Evolutionary conservation across 1,284 basidiomycete genomes (phyloP).

Genomic region (Puccinia coronata): DNA sequence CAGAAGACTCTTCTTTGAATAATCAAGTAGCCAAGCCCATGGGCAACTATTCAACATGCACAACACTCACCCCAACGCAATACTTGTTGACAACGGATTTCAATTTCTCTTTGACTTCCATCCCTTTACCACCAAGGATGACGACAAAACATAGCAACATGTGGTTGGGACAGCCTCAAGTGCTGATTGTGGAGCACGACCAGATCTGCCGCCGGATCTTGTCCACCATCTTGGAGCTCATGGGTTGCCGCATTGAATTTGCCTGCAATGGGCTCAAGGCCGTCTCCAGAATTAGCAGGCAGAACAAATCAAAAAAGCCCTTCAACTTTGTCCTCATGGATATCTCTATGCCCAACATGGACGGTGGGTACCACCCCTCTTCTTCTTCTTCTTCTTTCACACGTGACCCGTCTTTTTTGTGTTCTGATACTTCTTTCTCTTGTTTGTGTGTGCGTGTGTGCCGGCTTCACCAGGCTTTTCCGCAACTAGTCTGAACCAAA

Average conservation of each 20-base stretch:
- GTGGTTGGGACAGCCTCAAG: conserved; percentile 61
- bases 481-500: conserved; percentile 86
- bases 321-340: conserved; percentile 95
- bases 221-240: conserved; percentile 90
- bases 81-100: conserved; percentile 19
- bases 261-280: conserved; percentile 90
- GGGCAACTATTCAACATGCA: conserved; percentile 9
- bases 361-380: conserved; percentile 65
- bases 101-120: not conserved
- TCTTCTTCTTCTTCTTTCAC: not conserved
- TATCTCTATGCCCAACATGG: conserved; percentile 90
- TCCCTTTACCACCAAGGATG: not conserved
- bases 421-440: not conserved
- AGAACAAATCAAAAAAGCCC: conserved; percentile 61
- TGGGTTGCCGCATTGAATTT: conserved; percentile 90
- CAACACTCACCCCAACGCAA: not conserved
- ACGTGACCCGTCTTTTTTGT: too few species aligned
- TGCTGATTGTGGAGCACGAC: conserved; percentile 92
- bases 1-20: conserved; percentile 52
- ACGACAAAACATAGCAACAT: too few species aligned
- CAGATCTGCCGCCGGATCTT: conserved; percentile 82
- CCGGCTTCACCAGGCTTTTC: conserved; percentile 64
- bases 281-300: conserved; percentile 91
- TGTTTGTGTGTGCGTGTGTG: too few species aligned
- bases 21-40: conserved; percentile 52